A percentile compares a stretch with the other conserved stretches of the same genome.
Evolutionary conservation across 805 yeast species (phyloP).

Genomic region (Saturnispora sanitii): DNA sequence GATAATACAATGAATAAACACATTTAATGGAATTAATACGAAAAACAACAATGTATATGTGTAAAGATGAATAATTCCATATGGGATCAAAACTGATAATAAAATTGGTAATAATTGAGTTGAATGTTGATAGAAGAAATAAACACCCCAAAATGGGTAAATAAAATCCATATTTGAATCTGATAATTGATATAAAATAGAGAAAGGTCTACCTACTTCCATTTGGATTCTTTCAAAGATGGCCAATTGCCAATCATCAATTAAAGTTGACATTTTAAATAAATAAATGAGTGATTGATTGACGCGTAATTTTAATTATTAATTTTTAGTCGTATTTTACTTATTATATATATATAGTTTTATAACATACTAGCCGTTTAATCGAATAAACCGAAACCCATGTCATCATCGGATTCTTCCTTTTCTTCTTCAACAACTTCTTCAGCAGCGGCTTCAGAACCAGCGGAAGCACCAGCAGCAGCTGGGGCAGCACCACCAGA

Average conservation of each 20-base stretch:
- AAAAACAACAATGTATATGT: slow-evolving; percentile 15
- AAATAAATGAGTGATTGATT: background rate
- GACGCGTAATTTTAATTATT: background rate
- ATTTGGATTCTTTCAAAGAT: slow-evolving; percentile 11
- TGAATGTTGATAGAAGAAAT: slow-evolving; percentile 18
- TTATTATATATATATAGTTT: background rate
- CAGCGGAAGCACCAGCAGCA: slow-evolving; percentile 46
- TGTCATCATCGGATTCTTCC: slow-evolving; percentile 47
- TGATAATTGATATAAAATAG: slow-evolving; percentile 12
- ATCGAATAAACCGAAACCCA: slow-evolving; percentile 96
- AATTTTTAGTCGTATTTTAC: background rate
- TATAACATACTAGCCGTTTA: slow-evolving; percentile 33
- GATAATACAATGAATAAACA: slow-evolving; percentile 14
- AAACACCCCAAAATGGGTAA: slow-evolving; percentile 22
- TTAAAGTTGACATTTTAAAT: background rate
- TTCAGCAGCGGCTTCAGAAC: slow-evolving; percentile 46
- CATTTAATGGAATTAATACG: slow-evolving; percentile 19
- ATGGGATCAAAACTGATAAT: slow-evolving; percentile 19
- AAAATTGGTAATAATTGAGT: slow-evolving; percentile 22
- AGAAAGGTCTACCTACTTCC: slow-evolving; percentile 19
- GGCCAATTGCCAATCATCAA: slow-evolving; percentile 11
- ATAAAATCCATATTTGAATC: slow-evolving; percentile 12
- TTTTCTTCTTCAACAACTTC: slow-evolving; percentile 42
- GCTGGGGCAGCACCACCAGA: slow-evolving; percentile 71
- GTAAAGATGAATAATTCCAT: slow-evolving; percentile 15